Conservation (phyloP, 768 basidiomycete species). For the Inosperma sp. region DNA sequence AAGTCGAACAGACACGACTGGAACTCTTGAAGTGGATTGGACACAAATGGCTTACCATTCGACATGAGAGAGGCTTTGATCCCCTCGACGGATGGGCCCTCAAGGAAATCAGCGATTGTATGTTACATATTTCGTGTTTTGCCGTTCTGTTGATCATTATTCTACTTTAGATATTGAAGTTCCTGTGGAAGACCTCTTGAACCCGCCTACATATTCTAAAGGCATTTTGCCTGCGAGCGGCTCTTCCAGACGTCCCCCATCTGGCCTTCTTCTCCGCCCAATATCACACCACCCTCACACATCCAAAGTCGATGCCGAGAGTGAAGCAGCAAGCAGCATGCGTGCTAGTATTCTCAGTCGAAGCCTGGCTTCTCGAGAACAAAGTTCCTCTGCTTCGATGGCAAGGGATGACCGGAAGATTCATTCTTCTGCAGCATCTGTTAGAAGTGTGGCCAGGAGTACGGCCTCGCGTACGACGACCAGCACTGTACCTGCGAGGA, state of each 20-base stretch:
- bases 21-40: slow-evolving; percentile 71
- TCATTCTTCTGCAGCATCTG: neutral
- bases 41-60: slow-evolving; percentile 70
- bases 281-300: slow-evolving; percentile 32
- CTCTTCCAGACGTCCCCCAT: slow-evolving; percentile 10
- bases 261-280: slow-evolving; percentile 23
- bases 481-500: slow-evolving; percentile 18
- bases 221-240: slow-evolving; percentile 7
- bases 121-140: slow-evolving; percentile 23
- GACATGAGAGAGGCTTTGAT: slow-evolving; percentile 77
- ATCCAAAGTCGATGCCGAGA: slow-evolving; percentile 36
- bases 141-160: no score
- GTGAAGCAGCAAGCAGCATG: slow-evolving; percentile 42
- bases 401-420: neutral
- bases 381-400: slow-evolving; percentile 8
- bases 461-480: slow-evolving; percentile 12
- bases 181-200: slow-evolving; percentile 66
- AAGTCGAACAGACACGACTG: slow-evolving; percentile 67
- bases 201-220: slow-evolving; percentile 23
- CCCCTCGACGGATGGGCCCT: slow-evolving; percentile 81
- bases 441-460: slow-evolving; percentile 17
- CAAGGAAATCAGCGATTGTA: slow-evolving; percentile 82
- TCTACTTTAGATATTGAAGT: slow-evolving; percentile 67
- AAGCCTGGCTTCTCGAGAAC: slow-evolving; percentile 7
- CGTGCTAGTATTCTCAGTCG: slow-evolving; percentile 39